These are phyloP conservation scores for Scheffersomyces cryptocercus DNA, from an alignment of 1,139 yeast species.

Conservation along the genomic window DNA sequence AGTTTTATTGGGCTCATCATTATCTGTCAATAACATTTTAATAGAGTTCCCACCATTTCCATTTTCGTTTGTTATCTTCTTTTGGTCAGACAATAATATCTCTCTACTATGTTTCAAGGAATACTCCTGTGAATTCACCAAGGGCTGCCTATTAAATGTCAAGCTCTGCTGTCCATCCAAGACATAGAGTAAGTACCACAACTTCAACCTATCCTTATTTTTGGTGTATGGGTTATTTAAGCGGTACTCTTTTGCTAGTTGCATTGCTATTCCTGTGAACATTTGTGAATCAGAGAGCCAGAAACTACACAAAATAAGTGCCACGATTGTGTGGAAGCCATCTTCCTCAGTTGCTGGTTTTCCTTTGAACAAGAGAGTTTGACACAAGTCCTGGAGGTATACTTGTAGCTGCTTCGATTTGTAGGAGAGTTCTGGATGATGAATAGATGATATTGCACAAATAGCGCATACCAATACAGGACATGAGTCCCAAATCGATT, in stretches of 20 bases:
- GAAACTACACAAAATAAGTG: conserved; percentile 64
- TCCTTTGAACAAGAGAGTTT: conserved; percentile 44
- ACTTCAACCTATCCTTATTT: conserved; percentile 49
- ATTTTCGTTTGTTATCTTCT: conserved; percentile 2
- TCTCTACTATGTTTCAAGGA: conserved; percentile 42
- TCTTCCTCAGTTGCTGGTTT: conserved; percentile 47
- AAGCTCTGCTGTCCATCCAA: conserved; percentile 72
- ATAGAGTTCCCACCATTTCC: neutral
- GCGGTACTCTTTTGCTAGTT: conserved; percentile 59
- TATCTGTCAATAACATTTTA: conserved; percentile 1
- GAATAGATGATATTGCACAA: conserved; percentile 63
- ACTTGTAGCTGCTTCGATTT: conserved; percentile 41
- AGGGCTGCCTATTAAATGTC: conserved; percentile 58
- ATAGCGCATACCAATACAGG: conserved; percentile 64
- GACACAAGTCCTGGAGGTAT: conserved; percentile 48
- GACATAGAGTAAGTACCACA: conserved; percentile 70
- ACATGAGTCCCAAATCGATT: conserved; percentile 54
- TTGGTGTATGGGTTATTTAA: conserved; percentile 37
- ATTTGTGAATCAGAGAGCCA: conserved; percentile 68
- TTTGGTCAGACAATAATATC: conserved; percentile 22
- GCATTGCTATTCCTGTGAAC: conserved; percentile 68
- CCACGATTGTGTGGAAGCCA: conserved; percentile 61
- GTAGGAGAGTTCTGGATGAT: conserved; percentile 47
- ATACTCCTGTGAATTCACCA: conserved; percentile 50
- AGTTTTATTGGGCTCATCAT: neutral